Percentiles rank a stretch among this genome's conserved stretches.
These are phyloP conservation scores for Hypoxylon sp. DNA, from an alignment of 2,329 filamentous ascomycete species.

Conservation along the genomic window DNA sequence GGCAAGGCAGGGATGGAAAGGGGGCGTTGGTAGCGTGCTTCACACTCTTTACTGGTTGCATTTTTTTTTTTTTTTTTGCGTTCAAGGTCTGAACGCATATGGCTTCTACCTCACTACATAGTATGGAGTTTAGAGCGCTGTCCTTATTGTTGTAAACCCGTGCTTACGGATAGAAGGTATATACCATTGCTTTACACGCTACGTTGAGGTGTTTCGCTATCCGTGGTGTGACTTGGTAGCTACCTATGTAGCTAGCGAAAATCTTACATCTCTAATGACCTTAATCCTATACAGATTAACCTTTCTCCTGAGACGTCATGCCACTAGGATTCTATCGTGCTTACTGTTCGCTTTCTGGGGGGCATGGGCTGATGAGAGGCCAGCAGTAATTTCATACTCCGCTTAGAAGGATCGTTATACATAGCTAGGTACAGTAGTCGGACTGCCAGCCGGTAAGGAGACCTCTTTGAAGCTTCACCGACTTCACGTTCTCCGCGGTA, in stretches of 20 bases:
- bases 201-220: neutral
- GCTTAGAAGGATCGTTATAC: neutral
- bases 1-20: neutral
- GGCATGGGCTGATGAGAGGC: neutral
- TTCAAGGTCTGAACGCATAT: constrained; percentile 23
- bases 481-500: neutral
- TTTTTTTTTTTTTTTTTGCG: constrained; percentile 23
- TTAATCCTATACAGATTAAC: constrained; percentile 3
- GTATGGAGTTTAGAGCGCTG: constrained; percentile 30
- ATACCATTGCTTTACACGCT: constrained; percentile 23
- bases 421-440: constrained; percentile 6
- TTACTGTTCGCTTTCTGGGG: neutral
- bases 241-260: constrained; percentile 9
- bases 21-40: constrained; percentile 13
- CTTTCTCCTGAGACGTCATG: neutral
- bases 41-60: constrained; percentile 32
- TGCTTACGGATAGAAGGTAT: constrained; percentile 35
- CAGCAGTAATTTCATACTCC: constrained; percentile 4
- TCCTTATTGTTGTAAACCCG: constrained; percentile 2
- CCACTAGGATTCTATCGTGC: constrained; percentile 13
- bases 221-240: constrained; percentile 11
- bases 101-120: constrained; percentile 27
- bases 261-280: constrained; percentile 5
- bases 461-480: neutral
- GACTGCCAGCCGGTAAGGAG: neutral